phyloP scores from a whole-genome alignment of 106 monocot genomes.

The Phalaenopsis aphrodite region DNA sequence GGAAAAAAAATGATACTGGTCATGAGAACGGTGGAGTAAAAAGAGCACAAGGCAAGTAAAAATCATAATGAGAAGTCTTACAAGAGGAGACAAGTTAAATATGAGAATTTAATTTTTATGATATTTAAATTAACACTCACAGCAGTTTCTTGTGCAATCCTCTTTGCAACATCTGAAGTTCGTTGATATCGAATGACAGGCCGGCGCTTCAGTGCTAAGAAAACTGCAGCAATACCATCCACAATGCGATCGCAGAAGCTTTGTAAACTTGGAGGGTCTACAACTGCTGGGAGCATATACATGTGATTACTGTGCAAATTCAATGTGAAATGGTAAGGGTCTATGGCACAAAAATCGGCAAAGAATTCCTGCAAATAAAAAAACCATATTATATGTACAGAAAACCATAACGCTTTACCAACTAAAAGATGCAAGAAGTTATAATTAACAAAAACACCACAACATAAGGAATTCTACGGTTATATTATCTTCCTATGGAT shows the following conservation, averaged over 20 bases:
- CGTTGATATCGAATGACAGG: conserved; percentile 96
- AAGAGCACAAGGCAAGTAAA: not conserved
- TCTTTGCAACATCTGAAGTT: conserved; percentile 94
- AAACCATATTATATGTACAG: conserved; percentile 2
- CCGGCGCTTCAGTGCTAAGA: conserved; percentile 87
- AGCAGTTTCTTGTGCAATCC: conserved; percentile 86
- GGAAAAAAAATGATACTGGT: not conserved
- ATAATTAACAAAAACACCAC: not conserved
- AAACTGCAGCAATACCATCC: conserved; percentile 91
- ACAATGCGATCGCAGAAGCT: conserved; percentile 90
- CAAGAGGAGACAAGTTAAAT: not conserved
- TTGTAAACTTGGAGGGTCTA: conserved; percentile 76
- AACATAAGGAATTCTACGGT: not conserved
- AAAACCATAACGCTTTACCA: not conserved
- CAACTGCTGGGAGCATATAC: conserved; percentile 90
- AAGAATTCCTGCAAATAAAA: conserved; percentile 78
- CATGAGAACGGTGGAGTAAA: not conserved
- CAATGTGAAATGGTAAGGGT: conserved; percentile 86
- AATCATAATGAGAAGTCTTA: not conserved
- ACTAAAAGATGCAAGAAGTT: not conserved
- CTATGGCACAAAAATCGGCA: conserved; percentile 96
- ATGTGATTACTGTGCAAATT: conserved; percentile 79
- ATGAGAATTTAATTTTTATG: not conserved
- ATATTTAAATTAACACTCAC: conserved; percentile 35
- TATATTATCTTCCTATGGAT: not conserved